phyloP scores from a whole-genome alignment of 805 yeast species.

The Suhomyces prunicola region DNA sequence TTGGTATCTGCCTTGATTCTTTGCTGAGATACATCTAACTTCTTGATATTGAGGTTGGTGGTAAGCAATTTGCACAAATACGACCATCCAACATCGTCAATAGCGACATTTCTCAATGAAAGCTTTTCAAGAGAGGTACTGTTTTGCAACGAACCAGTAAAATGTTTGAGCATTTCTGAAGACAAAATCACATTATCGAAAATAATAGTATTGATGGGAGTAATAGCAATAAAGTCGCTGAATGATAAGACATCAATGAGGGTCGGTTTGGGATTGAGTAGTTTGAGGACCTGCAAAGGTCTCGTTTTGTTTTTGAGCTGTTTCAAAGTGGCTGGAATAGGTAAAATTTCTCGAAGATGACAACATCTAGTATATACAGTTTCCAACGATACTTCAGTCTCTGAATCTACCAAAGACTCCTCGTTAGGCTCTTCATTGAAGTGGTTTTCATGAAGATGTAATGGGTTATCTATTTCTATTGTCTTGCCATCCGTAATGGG shows the following conservation, averaged over 20 bases:
- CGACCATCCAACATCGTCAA: slow-evolving; percentile 51
- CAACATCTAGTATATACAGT: slow-evolving; percentile 49
- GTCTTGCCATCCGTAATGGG: slow-evolving; percentile 10
- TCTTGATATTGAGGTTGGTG: slow-evolving; percentile 41
- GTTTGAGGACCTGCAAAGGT: slow-evolving; percentile 53
- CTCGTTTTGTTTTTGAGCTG: slow-evolving; percentile 50
- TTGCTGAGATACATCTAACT: slow-evolving; percentile 58
- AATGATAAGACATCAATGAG: slow-evolving; percentile 55
- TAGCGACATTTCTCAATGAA: slow-evolving; percentile 54
- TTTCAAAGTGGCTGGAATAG: slow-evolving; percentile 50
- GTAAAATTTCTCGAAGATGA: slow-evolving; percentile 47
- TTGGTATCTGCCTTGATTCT: slow-evolving; percentile 46
- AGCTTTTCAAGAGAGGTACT: slow-evolving; percentile 48
- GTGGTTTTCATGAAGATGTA: slow-evolving; percentile 56
- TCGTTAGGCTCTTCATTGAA: slow-evolving; percentile 30
- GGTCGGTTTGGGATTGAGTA: slow-evolving; percentile 58
- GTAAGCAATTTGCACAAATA: slow-evolving; percentile 48
- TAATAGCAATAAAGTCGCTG: slow-evolving; percentile 54
- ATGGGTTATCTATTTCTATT: slow-evolving; percentile 67
- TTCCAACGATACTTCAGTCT: slow-evolving; percentile 39
- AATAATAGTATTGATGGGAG: slow-evolving; percentile 52
- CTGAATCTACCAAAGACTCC: slow-evolving; percentile 10
- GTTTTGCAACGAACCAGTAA: slow-evolving; percentile 44
- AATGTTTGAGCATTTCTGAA: slow-evolving; percentile 50
- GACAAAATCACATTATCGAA: slow-evolving; percentile 57